phyloP scores from a whole-genome alignment of 2,329 filamentous ascomycete genomes.

The Didymella keratinophila region DNA sequence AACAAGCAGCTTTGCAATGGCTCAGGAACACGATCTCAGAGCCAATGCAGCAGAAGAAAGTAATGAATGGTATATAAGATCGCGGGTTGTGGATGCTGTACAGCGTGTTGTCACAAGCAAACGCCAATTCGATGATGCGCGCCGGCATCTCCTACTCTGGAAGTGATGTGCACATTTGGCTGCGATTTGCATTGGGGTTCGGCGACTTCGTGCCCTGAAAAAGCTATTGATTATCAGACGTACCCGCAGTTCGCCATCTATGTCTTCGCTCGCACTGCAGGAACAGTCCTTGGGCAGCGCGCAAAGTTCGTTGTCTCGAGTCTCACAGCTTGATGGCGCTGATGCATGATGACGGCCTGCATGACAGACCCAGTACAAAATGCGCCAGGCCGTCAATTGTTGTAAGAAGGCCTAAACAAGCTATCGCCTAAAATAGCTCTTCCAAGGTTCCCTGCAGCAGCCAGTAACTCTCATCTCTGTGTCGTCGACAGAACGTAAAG shows the following conservation, averaged over 20 bases:
- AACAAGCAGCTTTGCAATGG: neutral
- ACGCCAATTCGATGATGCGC: conserved; percentile 25
- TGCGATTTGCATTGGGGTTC: conserved; percentile 23
- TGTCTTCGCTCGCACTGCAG: conserved; percentile 7
- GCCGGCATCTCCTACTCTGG: conserved; percentile 23
- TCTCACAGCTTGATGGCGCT: conserved; percentile 18
- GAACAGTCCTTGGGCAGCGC: neutral
- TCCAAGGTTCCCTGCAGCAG: conserved; percentile 20
- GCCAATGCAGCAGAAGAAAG: conserved; percentile 9
- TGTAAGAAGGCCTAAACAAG: conserved; percentile 29
- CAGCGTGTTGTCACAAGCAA: conserved; percentile 15
- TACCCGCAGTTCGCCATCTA: conserved; percentile 4
- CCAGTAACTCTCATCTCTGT: neutral
- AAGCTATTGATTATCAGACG: conserved; percentile 12
- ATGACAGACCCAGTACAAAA: neutral
- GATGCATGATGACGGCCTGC: conserved; percentile 25
- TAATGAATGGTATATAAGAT: conserved; percentile 1
- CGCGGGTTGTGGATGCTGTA: neutral
- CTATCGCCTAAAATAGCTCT: conserved; percentile 30
- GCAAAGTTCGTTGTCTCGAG: neutral
- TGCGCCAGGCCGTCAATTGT: conserved; percentile 29
- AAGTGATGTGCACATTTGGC: conserved; percentile 24
- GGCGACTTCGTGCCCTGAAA: conserved; percentile 25
- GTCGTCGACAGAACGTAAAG: neutral
- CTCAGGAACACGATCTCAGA: neutral